Base-by-base conservation (phyloP, 129 eudicot genomes). In the Erigeron canadensis region DNA sequence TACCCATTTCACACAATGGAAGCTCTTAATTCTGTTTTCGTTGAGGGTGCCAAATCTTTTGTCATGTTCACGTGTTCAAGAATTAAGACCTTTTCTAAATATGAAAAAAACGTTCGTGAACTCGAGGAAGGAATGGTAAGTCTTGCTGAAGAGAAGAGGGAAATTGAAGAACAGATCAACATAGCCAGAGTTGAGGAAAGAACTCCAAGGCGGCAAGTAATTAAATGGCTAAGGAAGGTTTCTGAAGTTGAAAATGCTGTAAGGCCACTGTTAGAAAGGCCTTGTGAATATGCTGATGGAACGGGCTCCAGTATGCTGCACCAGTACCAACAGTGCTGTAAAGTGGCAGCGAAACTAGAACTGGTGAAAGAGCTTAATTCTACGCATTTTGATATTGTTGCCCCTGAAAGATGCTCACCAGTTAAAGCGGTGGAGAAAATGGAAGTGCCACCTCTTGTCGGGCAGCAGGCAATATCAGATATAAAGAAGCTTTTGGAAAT, bases 1-100 rank as follows among this genome's bases (percentile, higher is more conserved):
- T 39, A 47, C 41, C 56, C 75, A 66, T n/a, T 68, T 60, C 34
- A 45, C 56, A n/a, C 34, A 12, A 79, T 79, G 83, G 83, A 74
- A 0, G 16, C 54, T 64, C 2, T 76, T 2, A 21, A 9, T 46
- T 28, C 72, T 50, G 45, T 8, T 51, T 46, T 68, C 10, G 6
- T 61, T 42, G 80, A 61, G 8, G 71, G 76, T 34, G 70, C 60
- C 5, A 80, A 60, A 80, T 7, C 76, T 9, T 2, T 80, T 21
- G 6, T 61, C 10, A 75, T 60, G 37, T 74, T 50, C 59, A 12
- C 54, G 6, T 62, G 7, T 57, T 74, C 80, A 44, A 37, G 76
- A 17, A 53, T 74, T 28, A 75, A 51, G 21, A 74, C 67, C 45
- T 7, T 74, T 67, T 68, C 71, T 34, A 69, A 60, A 42, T 41